phyloP scores from a whole-genome alignment of 345 rosid genomes.

The Luvunga scandens region DNA sequence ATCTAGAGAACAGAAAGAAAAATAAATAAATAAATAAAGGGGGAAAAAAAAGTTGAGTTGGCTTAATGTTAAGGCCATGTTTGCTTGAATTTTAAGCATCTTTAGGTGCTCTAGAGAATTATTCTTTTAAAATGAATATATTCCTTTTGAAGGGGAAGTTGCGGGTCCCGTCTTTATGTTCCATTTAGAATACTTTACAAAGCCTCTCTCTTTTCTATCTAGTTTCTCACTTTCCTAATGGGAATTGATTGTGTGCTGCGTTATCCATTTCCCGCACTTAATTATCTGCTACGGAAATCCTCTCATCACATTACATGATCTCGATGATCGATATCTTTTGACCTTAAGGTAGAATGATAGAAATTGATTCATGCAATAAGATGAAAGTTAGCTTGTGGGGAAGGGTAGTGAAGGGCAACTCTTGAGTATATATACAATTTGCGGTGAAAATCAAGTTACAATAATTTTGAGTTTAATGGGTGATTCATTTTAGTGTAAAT shows the following conservation, averaged over 20 bases:
- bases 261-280: neutral
- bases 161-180: slow-evolving; percentile 36
- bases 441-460: too few species aligned
- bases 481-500: too few species aligned
- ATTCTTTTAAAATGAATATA: slow-evolving; percentile 73
- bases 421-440: too few species aligned
- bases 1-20: neutral
- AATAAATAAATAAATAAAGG: neutral
- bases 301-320: neutral
- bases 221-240: neutral
- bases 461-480: too few species aligned
- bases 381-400: neutral
- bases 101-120: slow-evolving; percentile 57
- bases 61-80: slow-evolving; percentile 54
- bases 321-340: neutral
- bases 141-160: slow-evolving; percentile 45
- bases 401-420: too few species aligned
- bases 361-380: neutral
- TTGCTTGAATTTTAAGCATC: slow-evolving; percentile 95
- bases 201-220: slow-evolving; percentile 19
- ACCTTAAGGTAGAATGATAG: neutral
- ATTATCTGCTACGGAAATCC: neutral
- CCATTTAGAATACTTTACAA: slow-evolving; percentile 25
- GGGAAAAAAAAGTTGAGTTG: slow-evolving; percentile 39
- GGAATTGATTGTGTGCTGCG: neutral